phyloP scores from a whole-genome alignment of 768 basidiomycete species.

The Leccinum subtestaceum region DNA sequence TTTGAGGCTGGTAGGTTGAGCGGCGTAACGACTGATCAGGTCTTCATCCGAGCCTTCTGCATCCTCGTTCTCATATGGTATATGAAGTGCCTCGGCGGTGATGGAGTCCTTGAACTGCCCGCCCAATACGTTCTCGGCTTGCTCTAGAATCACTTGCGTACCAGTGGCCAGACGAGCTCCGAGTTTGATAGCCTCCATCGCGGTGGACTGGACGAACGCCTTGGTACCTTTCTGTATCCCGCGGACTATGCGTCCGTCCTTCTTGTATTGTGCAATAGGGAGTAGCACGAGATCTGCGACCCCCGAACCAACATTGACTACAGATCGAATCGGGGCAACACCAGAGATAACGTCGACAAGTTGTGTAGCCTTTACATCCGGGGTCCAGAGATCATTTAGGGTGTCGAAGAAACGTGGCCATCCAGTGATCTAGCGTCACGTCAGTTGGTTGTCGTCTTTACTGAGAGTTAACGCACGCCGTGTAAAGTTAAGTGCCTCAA shows the following conservation, averaged over 20 bases:
- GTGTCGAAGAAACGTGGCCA: slow-evolving; percentile 87
- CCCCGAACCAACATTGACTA: slow-evolving; percentile 97
- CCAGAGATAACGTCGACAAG: slow-evolving; percentile 96
- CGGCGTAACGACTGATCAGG: slow-evolving; percentile 83
- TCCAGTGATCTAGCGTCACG: slow-evolving; percentile 75
- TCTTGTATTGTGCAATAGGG: slow-evolving; percentile 96
- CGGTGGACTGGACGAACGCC: slow-evolving; percentile 91
- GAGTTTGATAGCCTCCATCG: slow-evolving; percentile 91
- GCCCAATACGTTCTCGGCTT: slow-evolving; percentile 88
- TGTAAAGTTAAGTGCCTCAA: slow-evolving; percentile 87
- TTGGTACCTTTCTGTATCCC: slow-evolving; percentile 94
- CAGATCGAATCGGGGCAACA: slow-evolving; percentile 91
- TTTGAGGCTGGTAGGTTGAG: slow-evolving; percentile 79
- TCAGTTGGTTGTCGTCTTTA: slow-evolving; percentile 10
- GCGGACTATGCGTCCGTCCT: slow-evolving; percentile 88
- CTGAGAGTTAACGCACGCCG: slow-evolving; percentile 61
- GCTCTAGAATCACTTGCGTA: slow-evolving; percentile 95
- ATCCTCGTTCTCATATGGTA: slow-evolving; percentile 34
- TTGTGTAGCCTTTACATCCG: slow-evolving; percentile 98
- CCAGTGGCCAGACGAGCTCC: slow-evolving; percentile 94
- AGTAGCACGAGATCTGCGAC: slow-evolving; percentile 94
- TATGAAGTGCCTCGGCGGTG: slow-evolving; percentile 64
- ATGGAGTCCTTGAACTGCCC: slow-evolving; percentile 67
- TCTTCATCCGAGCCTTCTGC: slow-evolving; percentile 44
- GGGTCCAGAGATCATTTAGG: slow-evolving; percentile 98